Percentiles rank a stretch among this genome's conserved stretches.
Conservation (phyloP, 1,284 basidiomycete species). For the Inonotus obliquus region DNA sequence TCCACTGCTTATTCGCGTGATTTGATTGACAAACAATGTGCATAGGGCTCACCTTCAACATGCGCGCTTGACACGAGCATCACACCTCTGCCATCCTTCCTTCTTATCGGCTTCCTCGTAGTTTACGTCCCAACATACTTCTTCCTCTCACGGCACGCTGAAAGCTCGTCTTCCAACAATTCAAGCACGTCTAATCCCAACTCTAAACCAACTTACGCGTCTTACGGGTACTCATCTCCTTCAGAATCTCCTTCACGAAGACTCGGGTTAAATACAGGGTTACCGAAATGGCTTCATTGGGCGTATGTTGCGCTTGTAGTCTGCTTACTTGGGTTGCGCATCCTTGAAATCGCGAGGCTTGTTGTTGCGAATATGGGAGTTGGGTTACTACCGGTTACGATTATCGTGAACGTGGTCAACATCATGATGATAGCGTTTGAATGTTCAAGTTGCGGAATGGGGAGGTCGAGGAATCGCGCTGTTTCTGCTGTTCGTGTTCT, state of each 20-base stretch:
- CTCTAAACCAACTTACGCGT: background rate
- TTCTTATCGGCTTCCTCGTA: constrained; percentile 14
- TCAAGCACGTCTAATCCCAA: background rate
- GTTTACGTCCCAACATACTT: constrained; percentile 7
- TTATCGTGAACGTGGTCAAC: constrained; percentile 4
- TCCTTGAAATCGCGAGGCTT: constrained; percentile 15
- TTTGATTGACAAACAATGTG: background rate
- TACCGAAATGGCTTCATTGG: constrained; percentile 11
- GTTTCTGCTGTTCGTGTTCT: constrained; percentile 12
- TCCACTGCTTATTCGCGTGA: background rate
- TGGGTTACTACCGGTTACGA: constrained; percentile 10
- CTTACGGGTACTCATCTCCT: background rate
- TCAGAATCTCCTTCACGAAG: background rate
- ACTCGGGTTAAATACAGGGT: too few relatives aligned
- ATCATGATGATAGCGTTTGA: constrained; percentile 9
- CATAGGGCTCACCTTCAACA: constrained; percentile 18
- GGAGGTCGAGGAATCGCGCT: background rate
- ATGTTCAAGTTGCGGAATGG: constrained; percentile 5
- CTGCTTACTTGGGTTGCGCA: constrained; percentile 9
- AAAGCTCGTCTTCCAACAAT: background rate
- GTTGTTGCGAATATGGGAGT: constrained; percentile 13
- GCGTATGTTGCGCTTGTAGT: constrained; percentile 9
- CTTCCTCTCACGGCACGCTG: background rate
- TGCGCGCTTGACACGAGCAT: constrained; percentile 16
- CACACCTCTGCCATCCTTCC: constrained; percentile 13